Conservation (phyloP, 2,329 filamentous ascomycete genomes). For the Nigrospora sphaerica region DNA sequence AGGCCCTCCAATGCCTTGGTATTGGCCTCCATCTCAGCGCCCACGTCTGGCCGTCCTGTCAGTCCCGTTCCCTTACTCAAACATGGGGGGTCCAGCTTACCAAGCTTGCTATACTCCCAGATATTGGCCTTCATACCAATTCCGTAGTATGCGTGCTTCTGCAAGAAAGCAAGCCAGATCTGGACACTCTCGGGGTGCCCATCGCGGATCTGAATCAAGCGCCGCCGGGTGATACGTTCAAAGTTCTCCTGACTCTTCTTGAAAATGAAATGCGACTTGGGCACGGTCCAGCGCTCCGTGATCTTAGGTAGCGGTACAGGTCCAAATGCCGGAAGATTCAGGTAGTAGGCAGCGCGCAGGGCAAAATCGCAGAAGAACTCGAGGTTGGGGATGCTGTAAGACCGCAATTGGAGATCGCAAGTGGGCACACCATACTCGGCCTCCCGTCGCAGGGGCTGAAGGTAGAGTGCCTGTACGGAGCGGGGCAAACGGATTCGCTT, state of each 20-base stretch:
- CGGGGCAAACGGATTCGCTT: slow-evolving; percentile 56
- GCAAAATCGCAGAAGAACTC: slow-evolving; percentile 95
- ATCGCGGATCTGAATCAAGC: slow-evolving; percentile 88
- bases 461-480: slow-evolving; percentile 77
- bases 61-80: neutral
- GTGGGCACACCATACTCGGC: slow-evolving; percentile 71
- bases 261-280: slow-evolving; percentile 81
- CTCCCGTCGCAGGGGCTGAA: slow-evolving; percentile 72
- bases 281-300: slow-evolving; percentile 90
- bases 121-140: slow-evolving; percentile 98
- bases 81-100: slow-evolving; percentile 32
- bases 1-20: slow-evolving; percentile 27
- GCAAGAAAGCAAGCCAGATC: slow-evolving; percentile 84
- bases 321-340: slow-evolving; percentile 77
- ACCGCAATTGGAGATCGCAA: slow-evolving; percentile 88
- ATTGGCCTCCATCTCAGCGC: slow-evolving; percentile 38
- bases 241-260: slow-evolving; percentile 99
- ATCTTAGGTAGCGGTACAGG: slow-evolving; percentile 81
- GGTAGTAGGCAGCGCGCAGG: slow-evolving; percentile 88
- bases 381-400: slow-evolving; percentile 82
- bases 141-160: slow-evolving; percentile 91
- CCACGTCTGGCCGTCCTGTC: slow-evolving; percentile 31
- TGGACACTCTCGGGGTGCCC: slow-evolving; percentile 84
- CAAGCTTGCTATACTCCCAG: slow-evolving; percentile 75
- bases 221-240: slow-evolving; percentile 78